Conservation (phyloP, 1,284 basidiomycete species). For the Irpex rosettiformis region DNA sequence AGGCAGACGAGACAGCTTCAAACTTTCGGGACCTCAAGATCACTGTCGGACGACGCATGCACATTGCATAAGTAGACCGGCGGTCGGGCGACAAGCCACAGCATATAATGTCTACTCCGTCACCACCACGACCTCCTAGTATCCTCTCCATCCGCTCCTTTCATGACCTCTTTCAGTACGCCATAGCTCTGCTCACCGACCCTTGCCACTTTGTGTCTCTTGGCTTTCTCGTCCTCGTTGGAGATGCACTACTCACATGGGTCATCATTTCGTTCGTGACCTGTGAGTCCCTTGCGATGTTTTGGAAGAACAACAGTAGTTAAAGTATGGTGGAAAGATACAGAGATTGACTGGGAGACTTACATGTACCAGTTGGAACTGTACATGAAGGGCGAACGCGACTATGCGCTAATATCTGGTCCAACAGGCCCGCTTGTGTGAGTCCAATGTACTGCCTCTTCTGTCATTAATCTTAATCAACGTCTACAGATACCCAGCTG, state of each 20-base stretch:
- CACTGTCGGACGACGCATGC: too few relatives aligned
- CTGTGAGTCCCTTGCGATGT: constrained; percentile 51
- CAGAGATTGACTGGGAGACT: constrained; percentile 98
- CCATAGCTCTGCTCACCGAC: constrained; percentile 46
- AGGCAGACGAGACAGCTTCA: too few relatives aligned
- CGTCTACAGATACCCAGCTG: constrained; percentile 82
- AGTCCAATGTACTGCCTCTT: constrained; percentile 28
- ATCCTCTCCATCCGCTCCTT: constrained; percentile 10
- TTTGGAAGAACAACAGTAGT: constrained; percentile 4
- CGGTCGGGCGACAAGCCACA: too few relatives aligned
- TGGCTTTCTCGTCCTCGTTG: constrained; percentile 59
- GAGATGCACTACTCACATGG: constrained; percentile 72
- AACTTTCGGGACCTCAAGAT: too few relatives aligned
- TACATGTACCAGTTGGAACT: constrained; percentile 86
- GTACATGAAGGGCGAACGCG: constrained; percentile 79
- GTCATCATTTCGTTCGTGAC: constrained; percentile 77
- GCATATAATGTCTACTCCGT: constrained; percentile 8
- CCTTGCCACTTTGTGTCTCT: constrained; percentile 64
- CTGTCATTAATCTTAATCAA: background rate
- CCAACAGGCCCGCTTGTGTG: constrained; percentile 95
- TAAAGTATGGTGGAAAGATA: constrained; percentile 55
- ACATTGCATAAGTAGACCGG: too few relatives aligned
- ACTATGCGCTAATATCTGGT: constrained; percentile 85
- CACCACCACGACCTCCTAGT: constrained; percentile 6
- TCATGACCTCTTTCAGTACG: constrained; percentile 9